A percentile compares a stretch with the other conserved stretches of the same genome.
Conservation (phyloP, 371 early-diverging fungal genomes). For the Apophysomyces ossiformis region DNA sequence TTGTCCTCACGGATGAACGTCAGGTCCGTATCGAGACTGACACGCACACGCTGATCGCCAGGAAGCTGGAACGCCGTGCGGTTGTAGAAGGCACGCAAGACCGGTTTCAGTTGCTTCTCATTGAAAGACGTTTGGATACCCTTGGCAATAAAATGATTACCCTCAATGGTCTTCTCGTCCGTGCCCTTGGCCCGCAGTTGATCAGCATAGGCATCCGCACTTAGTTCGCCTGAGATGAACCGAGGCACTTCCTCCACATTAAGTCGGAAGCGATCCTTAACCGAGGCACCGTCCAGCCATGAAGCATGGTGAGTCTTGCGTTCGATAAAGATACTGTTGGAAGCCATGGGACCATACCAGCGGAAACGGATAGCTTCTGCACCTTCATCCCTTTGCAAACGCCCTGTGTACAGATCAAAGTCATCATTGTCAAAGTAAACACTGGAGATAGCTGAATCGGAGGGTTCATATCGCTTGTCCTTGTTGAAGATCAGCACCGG, state of each 20-base stretch:
- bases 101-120: constrained; percentile 76
- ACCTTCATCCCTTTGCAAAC: constrained; percentile 88
- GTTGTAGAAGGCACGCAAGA: constrained; percentile 91
- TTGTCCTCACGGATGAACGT: constrained; percentile 91
- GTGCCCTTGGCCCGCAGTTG: constrained; percentile 73
- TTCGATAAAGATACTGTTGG: constrained; percentile 85
- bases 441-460: constrained; percentile 78
- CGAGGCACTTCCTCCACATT: constrained; percentile 45
- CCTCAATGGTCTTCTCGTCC: constrained; percentile 69
- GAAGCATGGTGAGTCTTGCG: constrained; percentile 89
- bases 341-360: constrained; percentile 73
- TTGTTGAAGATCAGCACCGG: constrained; percentile 82
- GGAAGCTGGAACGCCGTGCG: constrained; percentile 98
- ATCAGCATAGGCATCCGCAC: constrained; percentile 85
- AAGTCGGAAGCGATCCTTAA: constrained; percentile 57
- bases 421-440: constrained; percentile 93
- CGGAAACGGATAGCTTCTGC: constrained; percentile 89
- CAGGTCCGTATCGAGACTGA: constrained; percentile 95
- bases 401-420: constrained; percentile 88
- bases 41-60: constrained; percentile 90
- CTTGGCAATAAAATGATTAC: constrained; percentile 67
- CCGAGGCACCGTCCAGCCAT: constrained; percentile 94
- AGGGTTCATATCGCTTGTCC: constrained; percentile 37
- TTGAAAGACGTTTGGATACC: constrained; percentile 78
- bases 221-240: constrained; percentile 76